phyloP scores from a whole-genome alignment of 2,329 filamentous ascomycete genomes.

The Sarocladium kiliense region DNA sequence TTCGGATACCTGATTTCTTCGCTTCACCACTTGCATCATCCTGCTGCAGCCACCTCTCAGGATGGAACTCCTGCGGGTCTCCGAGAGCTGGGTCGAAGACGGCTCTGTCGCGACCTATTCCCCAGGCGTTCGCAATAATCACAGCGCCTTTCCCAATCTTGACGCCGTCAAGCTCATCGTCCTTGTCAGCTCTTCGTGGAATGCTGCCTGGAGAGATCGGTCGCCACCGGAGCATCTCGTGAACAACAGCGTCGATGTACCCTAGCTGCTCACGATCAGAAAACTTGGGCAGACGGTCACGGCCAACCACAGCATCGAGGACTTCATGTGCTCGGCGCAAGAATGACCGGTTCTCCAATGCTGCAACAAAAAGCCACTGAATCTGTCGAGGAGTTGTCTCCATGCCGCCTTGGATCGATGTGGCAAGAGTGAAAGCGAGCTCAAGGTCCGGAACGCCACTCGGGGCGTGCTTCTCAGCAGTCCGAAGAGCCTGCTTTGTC shows the following conservation, averaged over 20 bases:
- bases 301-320: conserved; percentile 17
- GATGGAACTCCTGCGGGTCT: conserved; percentile 14
- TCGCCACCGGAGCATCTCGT: conserved; percentile 25
- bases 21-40: not conserved
- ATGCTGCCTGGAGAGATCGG: conserved; percentile 20
- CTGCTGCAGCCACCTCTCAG: not conserved
- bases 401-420: conserved; percentile 19
- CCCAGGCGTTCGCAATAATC: conserved; percentile 36
- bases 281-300: conserved; percentile 23
- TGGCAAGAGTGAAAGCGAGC: conserved; percentile 22
- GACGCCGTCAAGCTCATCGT: conserved; percentile 23
- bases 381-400: conserved; percentile 25
- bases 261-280: conserved; percentile 22
- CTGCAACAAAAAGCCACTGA: conserved; percentile 26
- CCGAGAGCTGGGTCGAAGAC: conserved; percentile 29
- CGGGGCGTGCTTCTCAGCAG: conserved; percentile 5
- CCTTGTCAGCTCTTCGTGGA: conserved; percentile 24
- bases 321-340: conserved; percentile 12
- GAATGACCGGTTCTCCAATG: conserved; percentile 15
- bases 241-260: conserved; percentile 24
- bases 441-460: conserved; percentile 18
- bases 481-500: conserved; percentile 27
- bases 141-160: conserved; percentile 27
- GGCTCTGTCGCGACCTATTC: conserved; percentile 26
- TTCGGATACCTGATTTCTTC: conserved; percentile 11